A percentile compares a stretch with the other conserved stretches of the same genome.
These are phyloP conservation scores for Saksenaea vasiformis DNA, from an alignment of 371 early-diverging fungal genomes.

Conservation along the genomic window DNA sequence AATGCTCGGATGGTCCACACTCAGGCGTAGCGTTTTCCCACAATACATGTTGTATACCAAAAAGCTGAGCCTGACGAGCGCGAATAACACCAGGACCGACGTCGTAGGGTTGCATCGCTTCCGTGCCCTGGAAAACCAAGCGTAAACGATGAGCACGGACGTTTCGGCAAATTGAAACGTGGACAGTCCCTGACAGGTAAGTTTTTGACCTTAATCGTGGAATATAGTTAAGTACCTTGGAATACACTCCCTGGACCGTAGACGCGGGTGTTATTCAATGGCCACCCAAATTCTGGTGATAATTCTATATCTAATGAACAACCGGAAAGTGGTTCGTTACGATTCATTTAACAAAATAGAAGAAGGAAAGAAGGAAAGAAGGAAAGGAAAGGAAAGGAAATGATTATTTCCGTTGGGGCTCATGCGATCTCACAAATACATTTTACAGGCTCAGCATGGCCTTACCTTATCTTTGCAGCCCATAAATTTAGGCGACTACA, in stretches of 20 bases:
- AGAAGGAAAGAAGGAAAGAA: background rate
- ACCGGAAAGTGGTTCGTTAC: background rate
- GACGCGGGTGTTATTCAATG: constrained; percentile 30
- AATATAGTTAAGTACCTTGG: constrained; percentile 27
- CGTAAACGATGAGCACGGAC: constrained; percentile 23
- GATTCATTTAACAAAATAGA: background rate
- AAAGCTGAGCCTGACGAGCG: constrained; percentile 15
- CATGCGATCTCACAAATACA: no score
- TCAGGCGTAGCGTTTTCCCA: constrained; percentile 30
- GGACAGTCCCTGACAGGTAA: background rate
- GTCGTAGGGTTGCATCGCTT: constrained; percentile 8
- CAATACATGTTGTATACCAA: constrained; percentile 34
- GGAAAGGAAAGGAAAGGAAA: background rate
- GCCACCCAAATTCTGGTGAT: constrained; percentile 46
- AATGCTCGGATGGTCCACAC: constrained; percentile 15
- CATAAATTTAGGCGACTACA: no score
- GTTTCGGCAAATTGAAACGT: background rate
- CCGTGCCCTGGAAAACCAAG: constrained; percentile 32
- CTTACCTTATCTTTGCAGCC: no score
- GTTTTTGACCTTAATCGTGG: no score
- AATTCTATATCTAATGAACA: constrained; percentile 27
- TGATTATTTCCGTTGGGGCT: background rate
- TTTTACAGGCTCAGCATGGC: no score
- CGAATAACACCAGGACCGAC: background rate
- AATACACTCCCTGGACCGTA: constrained; percentile 49